Evolutionary conservation across 345 rosid species (phyloP).

Genomic region (Boechera divaricarpa): DNA sequence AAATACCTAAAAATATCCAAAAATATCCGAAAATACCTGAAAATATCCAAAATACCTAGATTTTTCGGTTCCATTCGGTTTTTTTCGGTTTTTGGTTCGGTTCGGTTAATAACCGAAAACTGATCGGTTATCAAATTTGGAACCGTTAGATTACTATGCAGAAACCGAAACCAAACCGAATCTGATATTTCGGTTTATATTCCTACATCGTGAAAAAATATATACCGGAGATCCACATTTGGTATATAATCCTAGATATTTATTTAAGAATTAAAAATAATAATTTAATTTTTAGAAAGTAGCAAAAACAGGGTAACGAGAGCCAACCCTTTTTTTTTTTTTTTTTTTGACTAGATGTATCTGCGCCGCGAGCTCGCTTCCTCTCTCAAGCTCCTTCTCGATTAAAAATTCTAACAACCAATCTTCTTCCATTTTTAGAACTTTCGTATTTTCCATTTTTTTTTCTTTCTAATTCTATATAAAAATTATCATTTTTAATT

Average conservation of each 20-base stretch:
- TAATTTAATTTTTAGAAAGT: not conserved
- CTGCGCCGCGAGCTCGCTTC: slow-evolving; percentile 42
- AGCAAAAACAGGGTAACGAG: not conserved
- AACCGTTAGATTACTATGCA: too few species aligned
- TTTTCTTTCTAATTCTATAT: slow-evolving; percentile 7
- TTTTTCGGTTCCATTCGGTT: too few species aligned
- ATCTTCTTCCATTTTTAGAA: slow-evolving; percentile 29
- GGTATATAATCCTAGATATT: not conserved
- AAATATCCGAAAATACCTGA: too few species aligned
- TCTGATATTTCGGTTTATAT: too few species aligned
- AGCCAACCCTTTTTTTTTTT: slow-evolving; percentile 11
- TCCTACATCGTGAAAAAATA: too few species aligned
- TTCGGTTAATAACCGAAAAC: too few species aligned
- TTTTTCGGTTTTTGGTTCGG: too few species aligned
- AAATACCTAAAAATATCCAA: too few species aligned
- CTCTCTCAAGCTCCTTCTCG: not conserved
- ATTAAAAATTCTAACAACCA: not conserved
- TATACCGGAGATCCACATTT: not conserved
- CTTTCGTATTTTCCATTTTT: not conserved
- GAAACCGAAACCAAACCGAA: too few species aligned
- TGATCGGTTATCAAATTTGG: too few species aligned
- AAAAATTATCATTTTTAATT: slow-evolving; percentile 10
- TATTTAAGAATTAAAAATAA: not conserved
- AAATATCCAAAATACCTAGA: too few species aligned
- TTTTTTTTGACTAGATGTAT: not conserved